These are phyloP conservation scores for Fraxinus velutina DNA, from an alignment of 305 asterid species.

Conservation along the genomic window DNA sequence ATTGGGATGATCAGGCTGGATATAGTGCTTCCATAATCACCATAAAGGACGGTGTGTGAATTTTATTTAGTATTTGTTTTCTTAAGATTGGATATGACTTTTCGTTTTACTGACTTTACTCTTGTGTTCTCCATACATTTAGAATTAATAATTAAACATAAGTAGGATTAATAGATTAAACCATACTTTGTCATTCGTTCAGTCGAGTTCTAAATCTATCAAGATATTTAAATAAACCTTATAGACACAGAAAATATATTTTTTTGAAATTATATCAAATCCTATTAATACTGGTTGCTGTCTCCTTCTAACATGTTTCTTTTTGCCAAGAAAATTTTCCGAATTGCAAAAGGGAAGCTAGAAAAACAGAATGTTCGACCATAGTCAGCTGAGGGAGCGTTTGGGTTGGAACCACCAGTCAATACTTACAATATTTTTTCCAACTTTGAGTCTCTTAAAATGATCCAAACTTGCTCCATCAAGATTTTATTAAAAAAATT, in stretches of 20 bases:
- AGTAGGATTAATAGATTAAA: not conserved
- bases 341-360: not conserved
- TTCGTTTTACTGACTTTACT: not conserved
- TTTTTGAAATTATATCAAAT: too few species aligned
- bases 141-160: not conserved
- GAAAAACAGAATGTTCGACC: not conserved
- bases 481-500: not conserved
- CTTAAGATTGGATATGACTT: not conserved
- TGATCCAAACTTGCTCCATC: not conserved
- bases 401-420: not conserved
- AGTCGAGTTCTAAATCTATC: not conserved
- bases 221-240: too few species aligned
- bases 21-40: slow-evolving; percentile 50
- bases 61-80: not conserved
- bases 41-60: slow-evolving; percentile 31
- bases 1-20: slow-evolving; percentile 60
- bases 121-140: not conserved
- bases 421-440: not conserved
- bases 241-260: too few species aligned
- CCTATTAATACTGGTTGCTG: too few species aligned
- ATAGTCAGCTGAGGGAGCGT: not conserved
- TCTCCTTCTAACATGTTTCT: not conserved
- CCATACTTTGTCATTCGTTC: not conserved
- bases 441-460: not conserved
- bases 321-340: not conserved